Evolutionary conservation across 2,329 filamentous ascomycete species (phyloP).

Genomic region (Colletotrichum lentis): DNA sequence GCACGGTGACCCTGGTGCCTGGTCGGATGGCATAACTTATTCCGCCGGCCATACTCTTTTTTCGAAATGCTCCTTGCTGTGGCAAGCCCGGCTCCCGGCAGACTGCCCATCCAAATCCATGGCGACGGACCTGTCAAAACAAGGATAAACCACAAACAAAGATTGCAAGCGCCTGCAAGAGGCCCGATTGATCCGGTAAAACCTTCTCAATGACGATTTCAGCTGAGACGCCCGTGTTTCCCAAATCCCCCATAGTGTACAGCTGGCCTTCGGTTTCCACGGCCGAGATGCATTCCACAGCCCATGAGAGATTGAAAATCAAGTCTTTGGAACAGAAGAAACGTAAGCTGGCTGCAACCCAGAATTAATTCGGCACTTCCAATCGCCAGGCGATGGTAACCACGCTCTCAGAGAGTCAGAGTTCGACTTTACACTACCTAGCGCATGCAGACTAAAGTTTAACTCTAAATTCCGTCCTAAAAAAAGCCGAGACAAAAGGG

Average conservation of each 20-base stretch:
- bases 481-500: not conserved
- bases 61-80: not conserved
- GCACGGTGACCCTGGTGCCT: no score
- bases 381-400: no score
- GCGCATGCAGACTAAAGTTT: not conserved
- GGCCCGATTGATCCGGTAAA: not conserved
- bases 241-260: no score
- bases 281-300: not conserved
- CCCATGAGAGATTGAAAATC: not conserved
- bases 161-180: not conserved
- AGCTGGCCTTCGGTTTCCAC: not conserved
- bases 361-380: no score
- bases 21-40: not conserved
- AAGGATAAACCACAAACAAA: not conserved
- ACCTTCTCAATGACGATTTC: not conserved
- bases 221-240: conserved; percentile 11
- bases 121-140: not conserved
- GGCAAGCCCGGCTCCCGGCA: not conserved
- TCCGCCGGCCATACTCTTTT: no score
- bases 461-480: not conserved
- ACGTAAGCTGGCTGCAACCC: not conserved
- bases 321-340: not conserved
- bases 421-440: not conserved
- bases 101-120: not conserved
- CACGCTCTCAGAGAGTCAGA: no score